Base-by-base conservation (phyloP, 257 asterid genomes). In the Solanum tarijense region DNA sequence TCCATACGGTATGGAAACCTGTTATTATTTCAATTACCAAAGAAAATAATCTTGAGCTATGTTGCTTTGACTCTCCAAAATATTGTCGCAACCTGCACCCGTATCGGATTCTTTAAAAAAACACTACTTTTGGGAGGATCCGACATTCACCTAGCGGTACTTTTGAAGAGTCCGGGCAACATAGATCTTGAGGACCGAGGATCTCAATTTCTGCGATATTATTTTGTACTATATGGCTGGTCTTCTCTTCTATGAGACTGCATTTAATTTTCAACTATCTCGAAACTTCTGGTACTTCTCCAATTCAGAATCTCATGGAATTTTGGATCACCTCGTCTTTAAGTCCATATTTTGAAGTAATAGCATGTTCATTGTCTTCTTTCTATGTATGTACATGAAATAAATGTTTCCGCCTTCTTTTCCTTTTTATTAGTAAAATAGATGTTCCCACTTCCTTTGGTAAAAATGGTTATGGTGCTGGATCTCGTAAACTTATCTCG, bases 1-100 rank as follows among this genome's bases (percentile, higher is more conserved):
- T 96, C 86, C 99, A 97, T 93, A 97, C 99, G 93, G 99, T 97
- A 95, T 85, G 93, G 0, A 52, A 68, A 6, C 31, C 32, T 12
- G 29, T 14, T 27, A 8, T 78, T 41, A 34, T 23, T n/a, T 13
- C 41, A n/a, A 23, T 4, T 38, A 71, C 78, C 78, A 71, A 31
- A 14, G 78, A 31, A 71, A 71, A 31, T 71, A 71, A 4, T 31
- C n/a, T 29, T 71, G 78, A 71, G 78, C 12, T 65, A 65, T 65
- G 73, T 65, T 65, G 34, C 34, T 65, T 7, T 16, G 34, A 12
- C 73, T 65, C 62, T 52, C 62, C 62, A 52, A 52, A 52, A 52
- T 52, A 52, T 52, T 16, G n/a, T 52, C 62, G 62, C 32, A 25
- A 65, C 32, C 25, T 7, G 32, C 72, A n/a, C 3, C 72, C 16